Conservation (phyloP, 129 eudicot species). For the Saussurea involucrata region DNA sequence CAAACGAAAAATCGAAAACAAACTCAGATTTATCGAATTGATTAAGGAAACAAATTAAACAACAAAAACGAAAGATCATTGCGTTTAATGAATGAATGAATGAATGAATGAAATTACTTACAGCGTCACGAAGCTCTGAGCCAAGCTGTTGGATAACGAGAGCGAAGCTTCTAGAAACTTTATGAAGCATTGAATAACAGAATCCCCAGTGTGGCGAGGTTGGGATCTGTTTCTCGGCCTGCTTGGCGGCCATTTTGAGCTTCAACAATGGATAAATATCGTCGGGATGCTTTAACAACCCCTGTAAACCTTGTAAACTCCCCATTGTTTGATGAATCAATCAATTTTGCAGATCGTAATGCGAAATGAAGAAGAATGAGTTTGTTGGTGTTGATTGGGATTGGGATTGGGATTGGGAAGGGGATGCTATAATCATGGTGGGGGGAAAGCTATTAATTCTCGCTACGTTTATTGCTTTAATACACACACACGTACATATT, state of each 20-base stretch:
- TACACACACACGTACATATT: neutral
- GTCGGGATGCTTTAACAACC: slow-evolving; percentile 78
- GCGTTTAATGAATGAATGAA: neutral
- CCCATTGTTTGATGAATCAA: slow-evolving; percentile 40
- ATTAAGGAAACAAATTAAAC: slow-evolving; percentile 7
- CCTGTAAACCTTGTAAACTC: slow-evolving; percentile 42
- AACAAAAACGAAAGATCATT: neutral
- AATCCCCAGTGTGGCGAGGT: slow-evolving; percentile 88
- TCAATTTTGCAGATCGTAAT: neutral
- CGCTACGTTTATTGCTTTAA: neutral
- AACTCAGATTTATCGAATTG: neutral
- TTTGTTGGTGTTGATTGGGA: neutral
- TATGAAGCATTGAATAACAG: slow-evolving; percentile 89
- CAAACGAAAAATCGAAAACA: neutral
- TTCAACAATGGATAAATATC: slow-evolving; percentile 77
- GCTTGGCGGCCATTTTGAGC: slow-evolving; percentile 68
- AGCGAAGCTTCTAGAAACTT: slow-evolving; percentile 91
- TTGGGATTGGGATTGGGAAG: too few species aligned
- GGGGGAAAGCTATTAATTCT: neutral
- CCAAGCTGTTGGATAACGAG: slow-evolving; percentile 93
- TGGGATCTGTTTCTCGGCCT: slow-evolving; percentile 91
- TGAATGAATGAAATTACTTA: slow-evolving; percentile 29
- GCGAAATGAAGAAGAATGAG: neutral
- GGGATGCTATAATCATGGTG: neutral
- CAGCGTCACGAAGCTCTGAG: slow-evolving; percentile 88